These are phyloP conservation scores for Penicillium diatomitis DNA, from an alignment of 495 filamentous ascomycete genomes.

Conservation along the genomic window DNA sequence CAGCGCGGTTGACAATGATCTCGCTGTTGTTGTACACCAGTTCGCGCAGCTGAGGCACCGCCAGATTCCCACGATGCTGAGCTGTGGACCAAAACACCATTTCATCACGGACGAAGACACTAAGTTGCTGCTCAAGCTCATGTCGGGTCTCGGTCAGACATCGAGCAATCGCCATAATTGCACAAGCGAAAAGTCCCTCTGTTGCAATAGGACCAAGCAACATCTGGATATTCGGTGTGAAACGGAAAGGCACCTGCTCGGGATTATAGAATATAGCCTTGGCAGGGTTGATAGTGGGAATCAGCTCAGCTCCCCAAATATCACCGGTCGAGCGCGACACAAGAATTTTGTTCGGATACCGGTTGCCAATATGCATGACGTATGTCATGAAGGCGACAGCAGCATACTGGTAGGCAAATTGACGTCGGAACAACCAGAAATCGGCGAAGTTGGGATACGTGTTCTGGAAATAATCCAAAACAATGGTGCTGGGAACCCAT, in stretches of 20 bases:
- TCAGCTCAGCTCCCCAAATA: slow-evolving; percentile 92
- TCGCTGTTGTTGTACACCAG: slow-evolving; percentile 83
- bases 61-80: slow-evolving; percentile 58
- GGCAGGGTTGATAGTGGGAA: slow-evolving; percentile 67
- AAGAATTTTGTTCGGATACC: slow-evolving; percentile 89
- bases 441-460: slow-evolving; percentile 84
- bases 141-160: slow-evolving; percentile 87
- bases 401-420: slow-evolving; percentile 94
- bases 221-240: slow-evolving; percentile 92
- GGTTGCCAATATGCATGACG: slow-evolving; percentile 87
- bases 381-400: slow-evolving; percentile 98
- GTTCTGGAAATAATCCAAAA: slow-evolving; percentile 81
- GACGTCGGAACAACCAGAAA: slow-evolving; percentile 95
- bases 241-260: slow-evolving; percentile 91
- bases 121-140: slow-evolving; percentile 85
- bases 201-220: slow-evolving; percentile 91
- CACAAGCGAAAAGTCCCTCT: slow-evolving; percentile 86
- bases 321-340: slow-evolving; percentile 85
- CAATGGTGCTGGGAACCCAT: slow-evolving; percentile 71
- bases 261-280: slow-evolving; percentile 88
- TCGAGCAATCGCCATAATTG: slow-evolving; percentile 90
- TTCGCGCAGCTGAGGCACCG: slow-evolving; percentile 68
- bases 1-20: slow-evolving; percentile 78
- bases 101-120: slow-evolving; percentile 91
- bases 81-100: slow-evolving; percentile 95